Conservation (phyloP, 1,139 yeast species). For the Zhuliangozyma parablackwelliae region DNA sequence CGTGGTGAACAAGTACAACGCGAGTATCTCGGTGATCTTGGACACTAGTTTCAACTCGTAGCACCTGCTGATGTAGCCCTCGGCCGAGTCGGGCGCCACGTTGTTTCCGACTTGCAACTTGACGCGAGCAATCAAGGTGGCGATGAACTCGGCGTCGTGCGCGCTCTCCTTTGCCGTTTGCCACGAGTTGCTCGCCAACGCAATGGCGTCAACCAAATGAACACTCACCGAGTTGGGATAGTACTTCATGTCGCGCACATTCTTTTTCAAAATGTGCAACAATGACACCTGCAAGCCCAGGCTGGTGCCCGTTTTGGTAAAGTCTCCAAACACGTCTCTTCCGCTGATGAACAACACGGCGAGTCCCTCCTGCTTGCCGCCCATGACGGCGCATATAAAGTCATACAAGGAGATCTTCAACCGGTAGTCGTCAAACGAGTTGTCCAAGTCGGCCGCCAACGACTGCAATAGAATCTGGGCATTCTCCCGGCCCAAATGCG, state of each 20-base stretch:
- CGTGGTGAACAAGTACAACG: slow-evolving; percentile 65
- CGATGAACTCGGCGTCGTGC: slow-evolving; percentile 48
- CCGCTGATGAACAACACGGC: slow-evolving; percentile 77
- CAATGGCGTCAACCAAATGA: slow-evolving; percentile 61
- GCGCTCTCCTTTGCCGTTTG: slow-evolving; percentile 50
- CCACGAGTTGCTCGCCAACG: slow-evolving; percentile 68
- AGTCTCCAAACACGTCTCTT: slow-evolving; percentile 45
- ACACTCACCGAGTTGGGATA: slow-evolving; percentile 57
- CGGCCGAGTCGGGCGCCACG: slow-evolving; percentile 19
- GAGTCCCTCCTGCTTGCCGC: slow-evolving; percentile 81
- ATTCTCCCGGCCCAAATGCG: slow-evolving; percentile 67
- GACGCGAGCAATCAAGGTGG: slow-evolving; percentile 43
- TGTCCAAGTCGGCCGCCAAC: slow-evolving; percentile 57
- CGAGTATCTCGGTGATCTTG: slow-evolving; percentile 69
- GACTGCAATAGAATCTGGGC: slow-evolving; percentile 58
- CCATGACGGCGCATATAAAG: slow-evolving; percentile 73
- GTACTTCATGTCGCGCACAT: slow-evolving; percentile 46
- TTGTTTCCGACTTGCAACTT: slow-evolving; percentile 13
- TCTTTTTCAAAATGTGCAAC: slow-evolving; percentile 55
- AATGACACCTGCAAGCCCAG: slow-evolving; percentile 25
- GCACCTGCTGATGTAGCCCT: slow-evolving; percentile 38
- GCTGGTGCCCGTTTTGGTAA: slow-evolving; percentile 17
- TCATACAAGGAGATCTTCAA: slow-evolving; percentile 59
- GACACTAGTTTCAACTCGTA: slow-evolving; percentile 58
- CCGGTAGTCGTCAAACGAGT: slow-evolving; percentile 52